phyloP scores from a whole-genome alignment of 2,329 filamentous ascomycete species.

The Colletotrichum liriopes region DNA sequence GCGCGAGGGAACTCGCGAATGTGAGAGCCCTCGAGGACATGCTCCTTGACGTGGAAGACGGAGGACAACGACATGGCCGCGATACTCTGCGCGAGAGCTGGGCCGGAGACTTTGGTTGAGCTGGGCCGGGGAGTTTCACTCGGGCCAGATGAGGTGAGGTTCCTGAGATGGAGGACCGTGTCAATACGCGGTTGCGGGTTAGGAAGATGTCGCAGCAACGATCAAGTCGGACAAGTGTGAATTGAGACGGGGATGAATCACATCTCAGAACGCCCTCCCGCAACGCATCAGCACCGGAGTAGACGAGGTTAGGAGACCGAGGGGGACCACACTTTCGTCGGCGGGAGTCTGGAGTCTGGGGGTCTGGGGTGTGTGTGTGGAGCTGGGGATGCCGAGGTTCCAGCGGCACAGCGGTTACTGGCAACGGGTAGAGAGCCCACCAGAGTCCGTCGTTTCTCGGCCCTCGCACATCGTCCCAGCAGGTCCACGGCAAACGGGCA shows the following conservation, averaged over 20 bases:
- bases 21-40: slow-evolving; percentile 81
- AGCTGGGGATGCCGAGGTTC: slow-evolving; percentile 40
- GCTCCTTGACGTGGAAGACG: slow-evolving; percentile 79
- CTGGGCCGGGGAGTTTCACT: neutral
- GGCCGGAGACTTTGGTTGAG: neutral
- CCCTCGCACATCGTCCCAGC: neutral
- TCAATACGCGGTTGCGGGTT: neutral
- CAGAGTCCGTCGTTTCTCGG: neutral
- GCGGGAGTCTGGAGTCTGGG: slow-evolving; percentile 20
- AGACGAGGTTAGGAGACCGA: slow-evolving; percentile 9
- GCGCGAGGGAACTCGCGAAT: slow-evolving; percentile 86
- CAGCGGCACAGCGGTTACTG: slow-evolving; percentile 25
- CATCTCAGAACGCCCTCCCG: neutral
- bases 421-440: neutral
- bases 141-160: neutral
- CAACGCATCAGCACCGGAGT: slow-evolving; percentile 12
- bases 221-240: neutral
- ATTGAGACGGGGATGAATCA: neutral
- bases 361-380: slow-evolving; percentile 10
- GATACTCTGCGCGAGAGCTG: neutral
- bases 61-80: slow-evolving; percentile 50
- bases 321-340: slow-evolving; percentile 1
- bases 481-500: neutral
- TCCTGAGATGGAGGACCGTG: neutral
- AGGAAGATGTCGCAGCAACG: neutral